Evolutionary conservation across 2,329 filamentous ascomycete species (phyloP).

Genomic region (Raffaelea ambrosiae): DNA sequence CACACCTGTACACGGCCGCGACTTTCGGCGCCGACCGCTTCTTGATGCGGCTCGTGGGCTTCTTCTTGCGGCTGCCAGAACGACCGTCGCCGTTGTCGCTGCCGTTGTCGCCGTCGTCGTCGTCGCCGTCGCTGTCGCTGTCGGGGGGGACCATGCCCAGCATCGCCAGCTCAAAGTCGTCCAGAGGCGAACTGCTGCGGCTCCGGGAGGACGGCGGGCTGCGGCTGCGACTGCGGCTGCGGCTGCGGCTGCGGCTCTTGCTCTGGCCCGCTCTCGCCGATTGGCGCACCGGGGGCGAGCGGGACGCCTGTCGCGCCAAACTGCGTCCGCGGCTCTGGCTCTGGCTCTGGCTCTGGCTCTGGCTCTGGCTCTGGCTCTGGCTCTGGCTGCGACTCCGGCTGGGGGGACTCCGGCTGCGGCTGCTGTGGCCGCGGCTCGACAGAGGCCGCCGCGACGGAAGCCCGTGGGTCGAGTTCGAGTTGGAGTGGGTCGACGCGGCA

Average conservation of each 20-base stretch:
- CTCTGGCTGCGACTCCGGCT: conserved; percentile 1
- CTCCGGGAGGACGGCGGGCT: background rate
- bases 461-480: background rate
- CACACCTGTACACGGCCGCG: conserved; percentile 8
- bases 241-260: conserved; percentile 2
- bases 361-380: background rate
- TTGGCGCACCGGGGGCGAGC: background rate
- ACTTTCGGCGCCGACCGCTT: conserved; percentile 8
- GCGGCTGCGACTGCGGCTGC: background rate
- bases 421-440: conserved; percentile 3
- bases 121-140: conserved; percentile 2
- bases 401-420: background rate
- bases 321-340: conserved; percentile 2
- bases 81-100: background rate
- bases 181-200: conserved; percentile 14
- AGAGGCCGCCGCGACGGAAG: conserved; percentile 1
- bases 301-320: background rate
- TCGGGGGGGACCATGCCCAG: conserved; percentile 17
- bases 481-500: no score
- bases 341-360: background rate
- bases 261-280: background rate
- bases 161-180: conserved; percentile 16
- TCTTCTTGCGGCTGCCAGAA: background rate
- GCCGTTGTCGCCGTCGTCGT: background rate
- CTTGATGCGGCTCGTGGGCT: background rate